phyloP scores from a whole-genome alignment of 129 eudicot genomes.

The Chrysanthemum makinoi region DNA sequence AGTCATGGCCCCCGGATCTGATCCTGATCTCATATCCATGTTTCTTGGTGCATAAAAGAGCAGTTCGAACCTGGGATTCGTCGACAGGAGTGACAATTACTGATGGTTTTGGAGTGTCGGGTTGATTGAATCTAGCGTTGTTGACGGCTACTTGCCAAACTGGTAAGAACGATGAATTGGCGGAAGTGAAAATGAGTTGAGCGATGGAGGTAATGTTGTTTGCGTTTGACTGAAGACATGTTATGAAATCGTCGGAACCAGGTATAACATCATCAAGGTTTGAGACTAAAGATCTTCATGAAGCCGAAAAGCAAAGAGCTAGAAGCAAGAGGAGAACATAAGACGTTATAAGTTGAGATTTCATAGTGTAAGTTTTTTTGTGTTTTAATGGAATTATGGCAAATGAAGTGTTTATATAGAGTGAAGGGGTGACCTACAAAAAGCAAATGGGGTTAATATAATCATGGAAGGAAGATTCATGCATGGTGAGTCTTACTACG shows the following conservation, averaged over 20 bases:
- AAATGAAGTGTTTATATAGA: too few relatives aligned
- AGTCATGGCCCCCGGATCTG: not conserved
- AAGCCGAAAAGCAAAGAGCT: not conserved
- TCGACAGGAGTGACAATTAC: constrained; percentile 5
- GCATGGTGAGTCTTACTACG: too few relatives aligned
- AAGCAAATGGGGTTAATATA: too few relatives aligned
- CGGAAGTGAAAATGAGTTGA: constrained; percentile 11
- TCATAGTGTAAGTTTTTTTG: not conserved
- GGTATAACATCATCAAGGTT: not conserved
- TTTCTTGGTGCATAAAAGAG: constrained; percentile 13
- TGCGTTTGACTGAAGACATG: not conserved
- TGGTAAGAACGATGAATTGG: not conserved
- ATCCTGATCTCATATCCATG: constrained; percentile 13
- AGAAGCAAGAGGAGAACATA: not conserved
- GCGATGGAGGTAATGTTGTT: constrained; percentile 6
- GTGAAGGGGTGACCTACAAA: too few relatives aligned
- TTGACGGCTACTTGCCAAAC: constrained; percentile 1
- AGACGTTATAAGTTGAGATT: not conserved
- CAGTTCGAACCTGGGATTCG: not conserved
- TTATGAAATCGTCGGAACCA: not conserved
- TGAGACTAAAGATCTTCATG: not conserved
- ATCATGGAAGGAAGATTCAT: too few relatives aligned
- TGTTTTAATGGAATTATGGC: not conserved
- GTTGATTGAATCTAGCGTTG: constrained; percentile 1
- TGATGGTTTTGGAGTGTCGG: not conserved